A percentile compares a stretch with the other conserved stretches of the same genome.
Evolutionary conservation across 352 stramenopile genomes (phyloP).

Genomic region (Globisporangium emineosum): DNA sequence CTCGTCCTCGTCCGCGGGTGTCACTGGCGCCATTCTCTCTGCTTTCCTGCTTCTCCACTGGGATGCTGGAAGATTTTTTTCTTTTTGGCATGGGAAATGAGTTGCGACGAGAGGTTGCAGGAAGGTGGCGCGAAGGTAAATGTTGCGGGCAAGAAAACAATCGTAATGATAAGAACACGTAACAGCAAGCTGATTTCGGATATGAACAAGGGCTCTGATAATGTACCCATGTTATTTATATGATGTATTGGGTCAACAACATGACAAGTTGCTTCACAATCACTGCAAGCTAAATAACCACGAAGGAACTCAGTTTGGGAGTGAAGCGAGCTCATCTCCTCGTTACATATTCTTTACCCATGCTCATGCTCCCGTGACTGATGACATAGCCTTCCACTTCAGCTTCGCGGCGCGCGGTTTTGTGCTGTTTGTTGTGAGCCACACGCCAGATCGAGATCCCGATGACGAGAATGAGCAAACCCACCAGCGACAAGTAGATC

Average conservation of each 20-base stretch:
- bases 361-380: too few species aligned
- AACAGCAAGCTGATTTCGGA: background rate
- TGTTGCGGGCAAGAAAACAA: background rate
- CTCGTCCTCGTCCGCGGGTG: slow-evolving; percentile 10
- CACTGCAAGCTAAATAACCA: too few species aligned
- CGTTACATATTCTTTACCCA: too few species aligned
- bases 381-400: too few species aligned
- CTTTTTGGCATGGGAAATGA: background rate
- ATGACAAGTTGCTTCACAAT: too few species aligned
- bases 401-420: too few species aligned
- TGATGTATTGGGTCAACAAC: background rate
- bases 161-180: background rate
- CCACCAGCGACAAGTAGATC: too few species aligned
- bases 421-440: too few species aligned
- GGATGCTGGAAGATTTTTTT: slow-evolving; percentile 7
- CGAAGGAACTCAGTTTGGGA: too few species aligned
- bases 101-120: slow-evolving; percentile 1
- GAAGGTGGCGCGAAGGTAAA: slow-evolving; percentile 8
- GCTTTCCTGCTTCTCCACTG: background rate
- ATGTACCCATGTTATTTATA: background rate
- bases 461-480: too few species aligned
- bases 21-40: slow-evolving; percentile 12
- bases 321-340: too few species aligned
- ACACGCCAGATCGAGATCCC: too few species aligned
- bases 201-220: background rate